A percentile compares a stretch with the other conserved stretches of the same genome.
Conservation (phyloP, 208 protist genomes). For the Wallacemonas sp. region DNA sequence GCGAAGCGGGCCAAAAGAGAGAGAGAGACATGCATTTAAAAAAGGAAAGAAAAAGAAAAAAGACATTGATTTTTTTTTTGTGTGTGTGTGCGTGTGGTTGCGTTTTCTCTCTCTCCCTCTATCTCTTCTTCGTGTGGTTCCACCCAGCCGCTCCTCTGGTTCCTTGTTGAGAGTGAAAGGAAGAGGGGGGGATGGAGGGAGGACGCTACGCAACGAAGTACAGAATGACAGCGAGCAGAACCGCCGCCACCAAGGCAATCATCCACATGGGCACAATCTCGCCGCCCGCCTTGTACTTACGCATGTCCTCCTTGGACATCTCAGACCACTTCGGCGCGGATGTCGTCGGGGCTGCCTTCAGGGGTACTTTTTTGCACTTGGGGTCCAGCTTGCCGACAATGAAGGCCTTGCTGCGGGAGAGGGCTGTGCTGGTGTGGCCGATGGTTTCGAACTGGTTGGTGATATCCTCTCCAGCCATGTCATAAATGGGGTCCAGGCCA, state of each 20-base stretch:
- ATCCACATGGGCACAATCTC: conserved; percentile 52
- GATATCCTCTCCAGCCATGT: conserved; percentile 76
- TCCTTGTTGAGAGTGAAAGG: too few relatives aligned
- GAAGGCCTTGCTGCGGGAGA: conserved; percentile 60
- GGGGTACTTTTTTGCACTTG: conserved; percentile 19
- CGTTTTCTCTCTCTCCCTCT: too few relatives aligned
- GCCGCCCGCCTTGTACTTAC: conserved; percentile 57
- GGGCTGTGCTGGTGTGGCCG: conserved; percentile 67
- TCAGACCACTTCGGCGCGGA: conserved; percentile 53
- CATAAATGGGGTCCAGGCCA: conserved; percentile 83
- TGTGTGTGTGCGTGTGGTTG: not conserved
- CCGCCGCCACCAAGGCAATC: conserved; percentile 30
- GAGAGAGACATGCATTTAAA: too few relatives aligned
- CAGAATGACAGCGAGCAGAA: conserved; percentile 38
- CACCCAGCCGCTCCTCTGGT: too few relatives aligned
- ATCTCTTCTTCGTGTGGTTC: too few relatives aligned
- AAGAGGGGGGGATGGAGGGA: too few relatives aligned
- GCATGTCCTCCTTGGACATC: conserved; percentile 48
- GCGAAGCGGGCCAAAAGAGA: too few relatives aligned
- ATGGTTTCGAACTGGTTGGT: conserved; percentile 87
- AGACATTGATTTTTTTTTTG: conserved; percentile 1
- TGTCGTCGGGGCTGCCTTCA: conserved; percentile 13
- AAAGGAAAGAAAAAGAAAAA: conserved; percentile 16
- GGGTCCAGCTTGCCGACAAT: conserved; percentile 76
- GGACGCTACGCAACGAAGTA: too few relatives aligned